These are phyloP conservation scores for Pugionium dolabratum DNA, from an alignment of 345 rosid genomes.

Conservation along the genomic window DNA sequence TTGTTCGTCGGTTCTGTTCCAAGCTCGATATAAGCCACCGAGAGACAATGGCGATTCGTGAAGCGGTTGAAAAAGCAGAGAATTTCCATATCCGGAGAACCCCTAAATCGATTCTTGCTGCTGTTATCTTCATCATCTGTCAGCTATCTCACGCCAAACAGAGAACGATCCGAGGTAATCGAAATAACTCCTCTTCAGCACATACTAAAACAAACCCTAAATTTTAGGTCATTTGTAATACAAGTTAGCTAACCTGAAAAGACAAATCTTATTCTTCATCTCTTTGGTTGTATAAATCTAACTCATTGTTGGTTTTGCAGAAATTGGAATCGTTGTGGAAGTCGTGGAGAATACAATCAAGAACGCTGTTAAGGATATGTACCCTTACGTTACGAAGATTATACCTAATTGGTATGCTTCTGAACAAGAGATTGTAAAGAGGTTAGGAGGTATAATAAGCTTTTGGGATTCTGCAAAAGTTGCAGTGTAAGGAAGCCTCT, in stretches of 20 bases:
- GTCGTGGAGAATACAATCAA: slow-evolving; percentile 43
- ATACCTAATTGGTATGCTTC: slow-evolving; percentile 44
- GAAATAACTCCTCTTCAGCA: background rate
- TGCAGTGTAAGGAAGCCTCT: background rate
- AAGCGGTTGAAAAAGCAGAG: slow-evolving; percentile 19
- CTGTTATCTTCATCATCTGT: slow-evolving; percentile 28
- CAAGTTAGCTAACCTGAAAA: slow-evolving; percentile 3
- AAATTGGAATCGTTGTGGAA: slow-evolving; percentile 31
- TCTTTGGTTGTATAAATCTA: background rate
- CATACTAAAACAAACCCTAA: background rate
- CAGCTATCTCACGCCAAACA: slow-evolving; percentile 4
- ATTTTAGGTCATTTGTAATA: background rate
- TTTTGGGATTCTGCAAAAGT: slow-evolving; percentile 18
- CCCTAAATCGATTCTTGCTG: slow-evolving; percentile 34
- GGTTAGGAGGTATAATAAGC: background rate
- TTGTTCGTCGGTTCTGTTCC: slow-evolving; percentile 30
- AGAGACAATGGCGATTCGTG: slow-evolving; percentile 22
- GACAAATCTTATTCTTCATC: too few species aligned
- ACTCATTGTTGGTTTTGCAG: slow-evolving; percentile 27
- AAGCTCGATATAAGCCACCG: background rate
- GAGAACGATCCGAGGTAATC: slow-evolving; percentile 20
- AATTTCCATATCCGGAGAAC: slow-evolving; percentile 26
- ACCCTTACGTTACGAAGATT: slow-evolving; percentile 32
- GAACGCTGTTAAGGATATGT: slow-evolving; percentile 43
- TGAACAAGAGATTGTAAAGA: slow-evolving; percentile 33